phyloP scores from a whole-genome alignment of 1,284 basidiomycete genomes.

The Inonotus obliquus region DNA sequence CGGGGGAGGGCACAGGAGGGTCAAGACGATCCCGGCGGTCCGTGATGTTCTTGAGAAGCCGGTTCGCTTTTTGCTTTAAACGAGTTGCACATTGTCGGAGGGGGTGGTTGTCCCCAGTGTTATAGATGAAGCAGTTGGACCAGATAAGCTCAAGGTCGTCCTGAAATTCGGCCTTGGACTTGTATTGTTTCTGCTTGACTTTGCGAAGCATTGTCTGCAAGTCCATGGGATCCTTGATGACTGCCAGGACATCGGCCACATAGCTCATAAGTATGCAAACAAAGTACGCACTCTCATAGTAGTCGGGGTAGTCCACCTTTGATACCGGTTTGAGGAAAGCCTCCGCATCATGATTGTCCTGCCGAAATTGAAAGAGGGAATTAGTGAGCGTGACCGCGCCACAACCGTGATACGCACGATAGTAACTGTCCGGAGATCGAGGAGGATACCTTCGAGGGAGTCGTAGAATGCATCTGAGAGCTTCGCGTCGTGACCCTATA shows the following conservation, averaged over 20 bases:
- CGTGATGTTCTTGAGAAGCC: conserved; percentile 82
- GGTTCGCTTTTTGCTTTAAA: conserved; percentile 75
- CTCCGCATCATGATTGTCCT: conserved; percentile 86
- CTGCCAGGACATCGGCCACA: conserved; percentile 35
- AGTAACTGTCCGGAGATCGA: conserved; percentile 76
- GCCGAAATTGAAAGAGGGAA: conserved; percentile 9
- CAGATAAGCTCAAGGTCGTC: conserved; percentile 95
- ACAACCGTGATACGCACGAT: conserved; percentile 47
- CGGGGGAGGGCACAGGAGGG: conserved; percentile 50
- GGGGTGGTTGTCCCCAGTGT: conserved; percentile 83
- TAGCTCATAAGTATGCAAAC: background rate
- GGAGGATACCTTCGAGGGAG: conserved; percentile 80
- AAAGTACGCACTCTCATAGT: conserved; percentile 67
- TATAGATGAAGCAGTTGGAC: conserved; percentile 93
- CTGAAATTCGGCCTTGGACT: conserved; percentile 90
- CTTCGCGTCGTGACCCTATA: conserved; percentile 62
- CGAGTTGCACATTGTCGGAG: conserved; percentile 75
- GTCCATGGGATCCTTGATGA: conserved; percentile 92
- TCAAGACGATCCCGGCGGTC: conserved; percentile 80
- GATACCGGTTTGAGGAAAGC: conserved; percentile 88
- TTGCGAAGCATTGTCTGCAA: conserved; percentile 89
- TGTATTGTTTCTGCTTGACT: conserved; percentile 88
- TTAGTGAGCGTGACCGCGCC: conserved; percentile 14
- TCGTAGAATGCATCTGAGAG: conserved; percentile 89
- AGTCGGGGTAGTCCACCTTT: conserved; percentile 84